A percentile compares a stretch with the other conserved stretches of the same genome.
These are phyloP conservation scores for Elongisporangium prolatum DNA, from an alignment of 352 stramenopile species.

Conservation along the genomic window DNA sequence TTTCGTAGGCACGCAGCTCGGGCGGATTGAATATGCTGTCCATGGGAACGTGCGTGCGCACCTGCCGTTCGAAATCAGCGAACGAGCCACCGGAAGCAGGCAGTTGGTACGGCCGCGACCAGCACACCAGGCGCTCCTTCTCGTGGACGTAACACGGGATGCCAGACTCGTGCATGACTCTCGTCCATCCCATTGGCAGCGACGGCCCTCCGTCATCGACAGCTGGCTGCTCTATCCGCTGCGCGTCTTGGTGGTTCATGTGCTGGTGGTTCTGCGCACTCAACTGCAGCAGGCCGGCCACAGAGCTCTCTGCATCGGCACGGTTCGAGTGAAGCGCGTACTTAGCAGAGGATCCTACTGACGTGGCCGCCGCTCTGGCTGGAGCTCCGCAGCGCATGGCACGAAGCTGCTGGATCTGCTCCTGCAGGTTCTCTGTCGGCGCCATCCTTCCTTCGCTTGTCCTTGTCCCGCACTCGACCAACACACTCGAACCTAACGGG, in stretches of 20 bases:
- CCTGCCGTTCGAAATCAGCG: constrained; percentile 32
- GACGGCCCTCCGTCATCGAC: constrained; percentile 12
- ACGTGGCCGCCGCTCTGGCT: not conserved
- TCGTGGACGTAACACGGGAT: constrained; percentile 70
- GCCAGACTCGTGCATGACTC: constrained; percentile 57
- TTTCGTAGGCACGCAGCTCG: constrained; percentile 10
- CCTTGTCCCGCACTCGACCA: constrained; percentile 7
- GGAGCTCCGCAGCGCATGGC: constrained; percentile 9
- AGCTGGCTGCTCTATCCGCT: not conserved
- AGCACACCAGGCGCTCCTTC: constrained; percentile 47
- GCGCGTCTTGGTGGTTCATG: not conserved
- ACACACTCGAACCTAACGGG: not conserved
- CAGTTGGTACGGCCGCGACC: constrained; percentile 65
- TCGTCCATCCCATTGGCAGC: constrained; percentile 59
- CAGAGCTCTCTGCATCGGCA: constrained; percentile 15
- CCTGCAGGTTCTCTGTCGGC: constrained; percentile 10
- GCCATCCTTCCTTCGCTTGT: constrained; percentile 16
- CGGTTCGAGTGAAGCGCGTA: not conserved
- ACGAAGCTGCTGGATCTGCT: constrained; percentile 14
- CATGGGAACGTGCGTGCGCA: constrained; percentile 58
- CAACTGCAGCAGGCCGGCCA: constrained; percentile 43
- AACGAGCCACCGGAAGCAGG: constrained; percentile 18
- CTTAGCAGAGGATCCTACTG: not conserved
- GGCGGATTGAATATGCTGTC: constrained; percentile 50
- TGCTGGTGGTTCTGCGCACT: constrained; percentile 12